Conservation (phyloP, 2,329 filamentous ascomycete genomes). For the Orbilia oligospora region DNA sequence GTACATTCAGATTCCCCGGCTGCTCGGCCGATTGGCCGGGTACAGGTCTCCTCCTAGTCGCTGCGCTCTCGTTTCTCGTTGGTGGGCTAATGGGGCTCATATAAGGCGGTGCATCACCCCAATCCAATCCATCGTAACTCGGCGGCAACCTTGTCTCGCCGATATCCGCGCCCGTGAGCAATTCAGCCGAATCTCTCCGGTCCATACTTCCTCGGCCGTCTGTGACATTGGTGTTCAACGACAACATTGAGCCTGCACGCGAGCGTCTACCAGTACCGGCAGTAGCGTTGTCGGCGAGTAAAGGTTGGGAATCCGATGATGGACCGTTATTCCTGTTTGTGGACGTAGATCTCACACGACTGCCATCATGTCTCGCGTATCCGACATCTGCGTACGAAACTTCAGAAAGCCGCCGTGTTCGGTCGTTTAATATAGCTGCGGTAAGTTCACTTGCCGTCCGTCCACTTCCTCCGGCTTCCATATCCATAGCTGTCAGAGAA, state of each 20-base stretch:
- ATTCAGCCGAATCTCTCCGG: slow-evolving; percentile 50
- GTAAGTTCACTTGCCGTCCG: slow-evolving; percentile 61
- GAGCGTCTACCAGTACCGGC: slow-evolving; percentile 31
- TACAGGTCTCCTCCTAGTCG: slow-evolving; percentile 25
- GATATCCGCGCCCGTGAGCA: slow-evolving; percentile 51
- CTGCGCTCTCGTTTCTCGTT: slow-evolving; percentile 24
- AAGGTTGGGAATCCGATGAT: slow-evolving; percentile 51
- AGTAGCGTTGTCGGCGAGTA: slow-evolving; percentile 48
- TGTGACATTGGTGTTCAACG: slow-evolving; percentile 54
- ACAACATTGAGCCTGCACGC: slow-evolving; percentile 52
- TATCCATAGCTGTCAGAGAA: slow-evolving; percentile 56
- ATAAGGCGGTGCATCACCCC: slow-evolving; percentile 60
- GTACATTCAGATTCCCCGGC: slow-evolving; percentile 40
- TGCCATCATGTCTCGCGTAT: slow-evolving; percentile 82
- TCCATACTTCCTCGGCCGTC: slow-evolving; percentile 46
- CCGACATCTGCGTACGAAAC: slow-evolving; percentile 84
- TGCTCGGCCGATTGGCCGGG: neutral
- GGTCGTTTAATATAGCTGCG: slow-evolving; percentile 70
- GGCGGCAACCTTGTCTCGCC: slow-evolving; percentile 49
- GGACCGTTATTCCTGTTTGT: slow-evolving; percentile 37
- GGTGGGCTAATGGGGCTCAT: slow-evolving; percentile 48
- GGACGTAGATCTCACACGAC: slow-evolving; percentile 80
- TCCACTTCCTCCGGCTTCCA: slow-evolving; percentile 59
- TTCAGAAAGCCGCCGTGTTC: slow-evolving; percentile 79
- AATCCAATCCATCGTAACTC: slow-evolving; percentile 59